Evolutionary conservation across 2,329 filamentous ascomycete species (phyloP).

Genomic region (Shiraia sp.): DNA sequence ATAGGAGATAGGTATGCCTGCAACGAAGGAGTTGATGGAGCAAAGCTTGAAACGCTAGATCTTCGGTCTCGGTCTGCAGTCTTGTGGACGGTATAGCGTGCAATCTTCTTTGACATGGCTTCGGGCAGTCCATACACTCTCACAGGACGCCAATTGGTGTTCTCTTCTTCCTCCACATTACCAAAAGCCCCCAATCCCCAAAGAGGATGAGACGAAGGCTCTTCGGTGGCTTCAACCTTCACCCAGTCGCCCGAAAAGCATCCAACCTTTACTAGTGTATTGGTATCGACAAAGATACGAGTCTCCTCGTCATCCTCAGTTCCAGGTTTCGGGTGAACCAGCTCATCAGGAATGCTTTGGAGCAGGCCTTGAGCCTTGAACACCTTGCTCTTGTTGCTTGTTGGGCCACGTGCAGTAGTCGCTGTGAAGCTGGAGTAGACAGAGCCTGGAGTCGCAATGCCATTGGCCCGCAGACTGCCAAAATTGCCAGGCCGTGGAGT

Average conservation of each 20-base stretch:
- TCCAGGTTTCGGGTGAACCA: slow-evolving; percentile 81
- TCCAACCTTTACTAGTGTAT: slow-evolving; percentile 82
- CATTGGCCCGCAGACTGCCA: slow-evolving; percentile 70
- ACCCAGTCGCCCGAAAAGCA: slow-evolving; percentile 99
- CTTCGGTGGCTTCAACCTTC: slow-evolving; percentile 75
- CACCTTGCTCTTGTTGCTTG: slow-evolving; percentile 71
- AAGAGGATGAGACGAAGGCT: slow-evolving; percentile 69
- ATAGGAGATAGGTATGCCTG: slow-evolving; percentile 79
- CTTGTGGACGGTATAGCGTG: slow-evolving; percentile 59
- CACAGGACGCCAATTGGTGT: slow-evolving; percentile 75
- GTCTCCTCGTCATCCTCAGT: slow-evolving; percentile 86
- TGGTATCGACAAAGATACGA: slow-evolving; percentile 87
- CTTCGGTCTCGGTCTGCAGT: slow-evolving; percentile 46
- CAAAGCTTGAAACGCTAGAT: slow-evolving; percentile 51
- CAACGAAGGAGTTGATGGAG: slow-evolving; percentile 26
- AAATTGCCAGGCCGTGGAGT: slow-evolving; percentile 77
- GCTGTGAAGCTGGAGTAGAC: slow-evolving; percentile 88
- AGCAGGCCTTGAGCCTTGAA: slow-evolving; percentile 84
- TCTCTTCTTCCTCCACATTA: slow-evolving; percentile 65
- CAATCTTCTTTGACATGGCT: slow-evolving; percentile 58
- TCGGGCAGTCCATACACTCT: slow-evolving; percentile 90
- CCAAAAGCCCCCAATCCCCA: slow-evolving; percentile 71
- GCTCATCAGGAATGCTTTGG: slow-evolving; percentile 70
- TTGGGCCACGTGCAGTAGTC: slow-evolving; percentile 72
- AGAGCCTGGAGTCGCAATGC: slow-evolving; percentile 80